Conservation (phyloP, 2,329 filamentous ascomycete species). For the Atkinsonella hypoxylon region DNA sequence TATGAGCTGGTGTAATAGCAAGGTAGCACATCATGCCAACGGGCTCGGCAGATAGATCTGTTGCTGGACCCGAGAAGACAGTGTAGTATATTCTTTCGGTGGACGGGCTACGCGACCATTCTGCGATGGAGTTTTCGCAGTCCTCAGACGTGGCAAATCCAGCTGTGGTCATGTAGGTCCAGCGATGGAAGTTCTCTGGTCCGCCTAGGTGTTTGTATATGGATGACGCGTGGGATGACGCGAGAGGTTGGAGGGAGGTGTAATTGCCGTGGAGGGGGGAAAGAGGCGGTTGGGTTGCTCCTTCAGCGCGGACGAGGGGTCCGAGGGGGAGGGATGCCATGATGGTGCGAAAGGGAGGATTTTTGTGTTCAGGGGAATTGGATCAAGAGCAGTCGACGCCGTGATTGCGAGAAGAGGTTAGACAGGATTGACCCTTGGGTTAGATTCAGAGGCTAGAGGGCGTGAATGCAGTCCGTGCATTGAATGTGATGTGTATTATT, state of each 20-base stretch:
- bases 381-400: too few species aligned
- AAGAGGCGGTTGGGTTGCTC: too few species aligned
- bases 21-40: constrained; percentile 33
- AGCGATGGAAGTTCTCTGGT: constrained; percentile 17
- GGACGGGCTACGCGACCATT: constrained; percentile 13
- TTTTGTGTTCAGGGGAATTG: too few species aligned
- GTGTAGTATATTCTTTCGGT: constrained; percentile 31
- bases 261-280: too few species aligned
- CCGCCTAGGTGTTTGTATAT: constrained; percentile 23
- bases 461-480: too few species aligned
- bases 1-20: constrained; percentile 33
- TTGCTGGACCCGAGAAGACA: constrained; percentile 23
- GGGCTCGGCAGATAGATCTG: constrained; percentile 15
- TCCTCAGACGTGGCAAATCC: constrained; percentile 12
- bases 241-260: constrained; percentile 19
- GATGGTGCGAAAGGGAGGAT: too few species aligned
- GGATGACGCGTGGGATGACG: constrained; percentile 14
- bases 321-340: too few species aligned
- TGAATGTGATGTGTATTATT: too few species aligned
- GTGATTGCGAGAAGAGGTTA: too few species aligned
- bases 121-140: constrained; percentile 11
- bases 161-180: constrained; percentile 22
- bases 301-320: too few species aligned
- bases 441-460: too few species aligned
- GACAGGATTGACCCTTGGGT: too few species aligned